Evolutionary conservation across 73 alveolate genomes (phyloP), one percentile per base, ranked within the genome.

Genomic region (Paramecium bursaria): DNA sequence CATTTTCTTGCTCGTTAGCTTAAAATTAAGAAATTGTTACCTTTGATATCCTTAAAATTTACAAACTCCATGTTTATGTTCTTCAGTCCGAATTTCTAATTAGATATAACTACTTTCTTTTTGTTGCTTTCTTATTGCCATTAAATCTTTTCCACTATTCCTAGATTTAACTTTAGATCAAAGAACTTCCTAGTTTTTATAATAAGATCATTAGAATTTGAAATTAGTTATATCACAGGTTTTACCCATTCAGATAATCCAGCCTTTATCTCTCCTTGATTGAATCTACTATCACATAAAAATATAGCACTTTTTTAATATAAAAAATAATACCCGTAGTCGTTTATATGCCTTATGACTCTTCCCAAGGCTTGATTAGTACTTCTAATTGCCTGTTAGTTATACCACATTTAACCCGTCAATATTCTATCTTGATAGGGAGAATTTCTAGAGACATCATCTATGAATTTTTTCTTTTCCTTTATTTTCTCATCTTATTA

Each of bases 291-390:
- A 67, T 67, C 82, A 6, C 82, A 67, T 39, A 67, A n/a, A 42
- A 10, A 67, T 19, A 67, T 57, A 67, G 33, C 50, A 2, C 82
- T 67, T 39, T 0, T n/a, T 10, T 21, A 33, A 39, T 61, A 67
- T 31, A 31, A 17, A 67, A 39, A 17, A 1, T 14, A 39, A 67
- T 67, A 87, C 14, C 99, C 99, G 86, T 91, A 96, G 86, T 96
- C 99, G 73, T 94, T 52, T 1, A 90, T 88, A 90, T 96, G 98
- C 50, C 99, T 91, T 33, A 96, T 96, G 4, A 95, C 99, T 88
- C 99, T 91, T 46, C 99, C 99, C 17, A 96, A 85, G 13, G 99
- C 98, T 86, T 96, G 94, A 79, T 96, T 96, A 21, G 90, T 94
- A 2, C 98, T 94, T 74, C 97, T 92, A 11, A 94, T 85, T 1